Conservation (phyloP, 192 early-diverging fungal genomes). For the Endogone sp. region DNA sequence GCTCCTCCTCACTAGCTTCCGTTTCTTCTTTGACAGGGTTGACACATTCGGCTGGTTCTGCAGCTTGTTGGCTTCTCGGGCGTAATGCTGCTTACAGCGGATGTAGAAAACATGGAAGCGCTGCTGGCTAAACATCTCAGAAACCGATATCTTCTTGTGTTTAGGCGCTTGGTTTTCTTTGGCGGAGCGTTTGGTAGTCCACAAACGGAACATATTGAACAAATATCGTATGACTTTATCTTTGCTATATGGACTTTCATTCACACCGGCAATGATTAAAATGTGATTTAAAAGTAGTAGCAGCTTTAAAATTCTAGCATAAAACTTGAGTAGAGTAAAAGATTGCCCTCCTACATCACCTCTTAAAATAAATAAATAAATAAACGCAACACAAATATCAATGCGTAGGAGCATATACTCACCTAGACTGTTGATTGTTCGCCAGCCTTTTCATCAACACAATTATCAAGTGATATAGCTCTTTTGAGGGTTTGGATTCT, state of each 20-base stretch:
- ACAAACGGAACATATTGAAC: neutral
- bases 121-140: neutral
- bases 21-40: neutral
- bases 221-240: neutral
- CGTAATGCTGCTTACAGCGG: neutral
- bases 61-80: neutral
- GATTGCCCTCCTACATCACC: too few species aligned
- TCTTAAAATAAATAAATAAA: neutral
- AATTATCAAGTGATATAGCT: neutral
- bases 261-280: too few species aligned
- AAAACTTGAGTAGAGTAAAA: neutral
- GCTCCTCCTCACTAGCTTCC: too few species aligned
- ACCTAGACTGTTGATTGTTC: neutral
- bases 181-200: neutral
- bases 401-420: too few species aligned
- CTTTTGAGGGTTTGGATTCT: neutral
- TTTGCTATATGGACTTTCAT: neutral
- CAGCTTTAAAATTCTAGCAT: neutral
- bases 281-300: too few species aligned
- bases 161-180: neutral
- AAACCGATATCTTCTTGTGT: neutral
- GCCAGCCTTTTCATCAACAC: neutral
- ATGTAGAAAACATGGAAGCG: neutral
- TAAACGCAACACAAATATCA: too few species aligned
- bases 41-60: neutral